Evolutionary conservation across 2,329 filamentous ascomycete genomes (phyloP).

Genomic region (Penicillium sp.): DNA sequence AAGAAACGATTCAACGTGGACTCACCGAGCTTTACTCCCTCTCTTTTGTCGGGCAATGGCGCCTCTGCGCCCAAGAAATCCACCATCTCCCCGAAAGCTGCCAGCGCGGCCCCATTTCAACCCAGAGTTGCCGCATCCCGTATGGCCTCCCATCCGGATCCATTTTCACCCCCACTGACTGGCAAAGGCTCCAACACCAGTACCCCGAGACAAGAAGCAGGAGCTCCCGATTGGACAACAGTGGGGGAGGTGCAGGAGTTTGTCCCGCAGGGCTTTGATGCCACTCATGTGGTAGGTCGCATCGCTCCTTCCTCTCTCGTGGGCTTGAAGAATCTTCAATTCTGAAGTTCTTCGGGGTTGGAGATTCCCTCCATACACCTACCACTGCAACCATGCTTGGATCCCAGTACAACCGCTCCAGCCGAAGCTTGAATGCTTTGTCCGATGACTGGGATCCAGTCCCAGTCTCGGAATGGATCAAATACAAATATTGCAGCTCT

Average conservation of each 20-base stretch:
- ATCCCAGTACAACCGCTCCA: slow-evolving; percentile 9
- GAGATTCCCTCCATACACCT: neutral
- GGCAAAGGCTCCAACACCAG: slow-evolving; percentile 41
- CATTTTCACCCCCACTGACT: slow-evolving; percentile 22
- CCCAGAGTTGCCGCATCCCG: slow-evolving; percentile 43
- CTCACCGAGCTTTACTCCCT: slow-evolving; percentile 89
- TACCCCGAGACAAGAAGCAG: slow-evolving; percentile 44
- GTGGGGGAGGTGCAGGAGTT: slow-evolving; percentile 49
- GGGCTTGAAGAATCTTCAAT: neutral
- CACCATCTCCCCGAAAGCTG: slow-evolving; percentile 81
- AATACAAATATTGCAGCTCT: slow-evolving; percentile 8
- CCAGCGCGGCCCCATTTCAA: slow-evolving; percentile 69
- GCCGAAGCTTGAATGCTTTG: slow-evolving; percentile 24
- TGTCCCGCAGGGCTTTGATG: slow-evolving; percentile 57
- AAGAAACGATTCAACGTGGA: slow-evolving; percentile 88
- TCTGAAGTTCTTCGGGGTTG: neutral
- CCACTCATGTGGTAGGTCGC: slow-evolving; percentile 48
- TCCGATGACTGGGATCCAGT: slow-evolving; percentile 20
- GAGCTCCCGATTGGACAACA: slow-evolving; percentile 43
- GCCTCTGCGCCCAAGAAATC: slow-evolving; percentile 59
- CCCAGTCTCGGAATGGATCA: slow-evolving; percentile 4
- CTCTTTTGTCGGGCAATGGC: slow-evolving; percentile 42
- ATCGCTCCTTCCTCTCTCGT: slow-evolving; percentile 14
- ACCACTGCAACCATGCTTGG: slow-evolving; percentile 2
- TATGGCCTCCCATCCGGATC: slow-evolving; percentile 24